Base-by-base conservation (phyloP, 2,329 filamentous ascomycete species). In the Botrytis fabae region DNA sequence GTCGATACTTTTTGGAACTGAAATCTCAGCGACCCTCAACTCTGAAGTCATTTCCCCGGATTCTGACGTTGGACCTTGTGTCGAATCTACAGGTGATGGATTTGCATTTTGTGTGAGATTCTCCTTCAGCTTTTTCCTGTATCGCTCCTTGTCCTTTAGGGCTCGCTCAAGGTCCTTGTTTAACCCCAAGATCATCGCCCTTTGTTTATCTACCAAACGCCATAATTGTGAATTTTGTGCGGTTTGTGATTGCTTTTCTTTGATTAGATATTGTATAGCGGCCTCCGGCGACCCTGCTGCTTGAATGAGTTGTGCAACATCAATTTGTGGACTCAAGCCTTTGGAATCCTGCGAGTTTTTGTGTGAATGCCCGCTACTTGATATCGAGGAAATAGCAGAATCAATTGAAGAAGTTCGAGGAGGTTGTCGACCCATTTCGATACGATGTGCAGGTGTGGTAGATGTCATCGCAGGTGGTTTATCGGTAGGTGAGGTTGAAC, bases 191-290 rank as follows among this genome's bases (percentile, higher is more conserved):
- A 99, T 94, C 90, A 99, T 95, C 25, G 94, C 90, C 75, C 95
- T 88, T 82, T 99, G 96, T 84, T 99, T 98, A 82, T 98, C 95
- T 68, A 99, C 94, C 64, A 99, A 84, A 69, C 94, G 91, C 96
- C 96, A 99, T 79, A 99, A 84, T 81, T 99, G 95, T 28, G 91
- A 86, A 81, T 98, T 98, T 80, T 98, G 96, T 77, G 93, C 92
- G 8, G 93, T 89, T 71, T 94, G 92, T 66, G 93, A 92, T 75
- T 95, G 90, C 82, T 98, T 98, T 81, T 99, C 96, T 81, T 93
- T 97, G 76, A 98, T 84, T 68, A 99, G 85, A 79, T 96, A 93
- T 77, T 94, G 89, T 74, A 99, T 93, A 8, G 97, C 92, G 9
- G 93, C 93, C 81, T 99, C 95, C 25, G 95, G 88, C 70, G 94